Conservation (phyloP, 106 monocot species). For the Chionographis japonica region DNA sequence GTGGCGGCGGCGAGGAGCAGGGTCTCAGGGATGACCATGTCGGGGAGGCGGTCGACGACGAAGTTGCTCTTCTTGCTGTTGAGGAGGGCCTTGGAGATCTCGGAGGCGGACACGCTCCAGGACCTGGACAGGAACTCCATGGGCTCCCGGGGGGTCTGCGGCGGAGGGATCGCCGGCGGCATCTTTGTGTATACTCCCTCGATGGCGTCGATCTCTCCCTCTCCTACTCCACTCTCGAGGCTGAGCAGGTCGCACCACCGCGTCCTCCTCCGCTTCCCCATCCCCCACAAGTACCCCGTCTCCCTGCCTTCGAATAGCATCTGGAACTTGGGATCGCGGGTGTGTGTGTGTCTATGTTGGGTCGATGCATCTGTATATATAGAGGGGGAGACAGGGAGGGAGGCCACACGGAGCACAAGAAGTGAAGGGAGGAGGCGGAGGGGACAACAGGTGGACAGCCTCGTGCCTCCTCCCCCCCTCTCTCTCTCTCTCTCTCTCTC, state of each 20-base stretch:
- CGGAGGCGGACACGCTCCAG: constrained; percentile 79
- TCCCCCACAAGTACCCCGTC: constrained; percentile 15
- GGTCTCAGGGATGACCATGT: constrained; percentile 38
- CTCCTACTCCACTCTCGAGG: background rate
- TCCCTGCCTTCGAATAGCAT: background rate
- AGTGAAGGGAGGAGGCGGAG: constrained; percentile 2
- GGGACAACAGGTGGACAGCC: constrained; percentile 25
- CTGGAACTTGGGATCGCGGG: constrained; percentile 1
- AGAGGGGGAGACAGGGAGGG: background rate
- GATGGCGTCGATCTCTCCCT: constrained; percentile 4
- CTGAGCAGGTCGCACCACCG: no score
- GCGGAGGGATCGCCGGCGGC: constrained; percentile 43
- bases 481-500: background rate
- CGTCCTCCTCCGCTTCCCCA: background rate
- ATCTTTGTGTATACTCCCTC: constrained; percentile 9
- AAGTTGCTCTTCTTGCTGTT: constrained; percentile 39
- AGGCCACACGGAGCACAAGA: constrained; percentile 22
- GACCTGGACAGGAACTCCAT: constrained; percentile 89
- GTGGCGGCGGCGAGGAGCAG: constrained; percentile 21
- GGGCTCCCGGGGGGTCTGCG: constrained; percentile 75
- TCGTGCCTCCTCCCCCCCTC: background rate
- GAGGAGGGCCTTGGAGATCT: constrained; percentile 76
- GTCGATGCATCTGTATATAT: no score
- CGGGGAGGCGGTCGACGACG: constrained; percentile 38
- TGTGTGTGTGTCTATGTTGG: no score